phyloP scores from a whole-genome alignment of 2,329 filamentous ascomycete species.

The Colletotrichum nymphaeae region DNA sequence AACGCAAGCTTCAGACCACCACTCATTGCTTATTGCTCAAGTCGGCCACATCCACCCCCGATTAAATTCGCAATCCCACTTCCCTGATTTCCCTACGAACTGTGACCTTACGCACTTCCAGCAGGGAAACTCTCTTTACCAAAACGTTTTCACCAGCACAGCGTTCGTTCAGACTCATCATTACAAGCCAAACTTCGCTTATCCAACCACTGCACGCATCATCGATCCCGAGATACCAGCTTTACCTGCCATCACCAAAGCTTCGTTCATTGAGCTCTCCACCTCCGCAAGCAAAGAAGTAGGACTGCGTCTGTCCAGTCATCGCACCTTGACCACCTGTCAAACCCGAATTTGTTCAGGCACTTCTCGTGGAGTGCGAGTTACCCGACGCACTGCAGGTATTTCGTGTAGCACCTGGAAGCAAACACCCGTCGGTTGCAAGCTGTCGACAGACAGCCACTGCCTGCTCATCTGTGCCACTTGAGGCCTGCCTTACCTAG shows the following conservation, averaged over 20 bases:
- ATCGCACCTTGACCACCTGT: not conserved
- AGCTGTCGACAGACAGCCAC: slow-evolving; percentile 20
- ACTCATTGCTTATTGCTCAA: slow-evolving; percentile 34
- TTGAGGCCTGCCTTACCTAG: slow-evolving; percentile 24
- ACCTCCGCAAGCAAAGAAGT: not conserved
- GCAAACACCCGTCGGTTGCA: slow-evolving; percentile 14
- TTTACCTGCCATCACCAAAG: not conserved
- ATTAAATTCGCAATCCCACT: slow-evolving; percentile 18
- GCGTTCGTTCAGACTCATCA: not conserved
- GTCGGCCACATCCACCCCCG: slow-evolving; percentile 16
- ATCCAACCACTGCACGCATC: not conserved
- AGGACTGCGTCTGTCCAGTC: not conserved
- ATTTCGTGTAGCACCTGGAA: slow-evolving; percentile 10
- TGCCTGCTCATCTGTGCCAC: slow-evolving; percentile 6
- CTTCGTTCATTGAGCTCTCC: not conserved
- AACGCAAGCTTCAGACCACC: slow-evolving; percentile 32
- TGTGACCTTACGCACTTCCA: slow-evolving; percentile 4
- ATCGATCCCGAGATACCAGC: not conserved
- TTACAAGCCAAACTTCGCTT: not conserved
- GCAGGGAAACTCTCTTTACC: slow-evolving; percentile 1
- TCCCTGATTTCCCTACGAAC: slow-evolving; percentile 13
- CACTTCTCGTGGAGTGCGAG: not conserved
- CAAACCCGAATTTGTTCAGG: not conserved
- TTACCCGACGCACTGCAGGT: slow-evolving; percentile 18
- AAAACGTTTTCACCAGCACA: not conserved